Evolutionary conservation across 2,329 filamentous ascomycete species (phyloP), one percentile per base, ranked within the genome.

Genomic region (Botrytis tulipae): DNA sequence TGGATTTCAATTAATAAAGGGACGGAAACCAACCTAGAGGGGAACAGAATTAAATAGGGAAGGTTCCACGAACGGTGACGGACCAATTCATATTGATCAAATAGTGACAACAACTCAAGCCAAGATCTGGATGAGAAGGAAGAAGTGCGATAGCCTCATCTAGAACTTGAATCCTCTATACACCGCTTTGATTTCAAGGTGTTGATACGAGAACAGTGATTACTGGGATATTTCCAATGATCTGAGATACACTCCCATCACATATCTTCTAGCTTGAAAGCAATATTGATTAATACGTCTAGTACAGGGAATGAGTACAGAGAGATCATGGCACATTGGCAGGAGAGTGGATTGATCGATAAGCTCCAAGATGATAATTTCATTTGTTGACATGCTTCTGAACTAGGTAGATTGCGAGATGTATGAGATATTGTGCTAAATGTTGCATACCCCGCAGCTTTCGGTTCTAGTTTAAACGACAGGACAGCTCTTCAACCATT

Each of bases 371-470:
- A 57, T 57, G 18, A 69, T 57, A 42, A 68, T 57, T 68, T 57
- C 48, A 57, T 69, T 68, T 69, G 37, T 69, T 32, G 40, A 44
- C 32, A 57, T 25, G 66, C 29, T 59, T 57, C 35, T 42, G 4
- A 37, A 32, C 18, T 25, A 57, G 66, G 66, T 57, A 67, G 35
- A 40, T n/a, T 67, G 46, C 65, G 16, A 67, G 46, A 57, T 68
- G 65, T 54, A 67, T 68, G 46, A 46, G 65, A 68, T 54, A 68
- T 35, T 57, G 37, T 29, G 40, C 66, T 57, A 18, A 60, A 69
- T 57, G 54, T 69, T 72, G 71, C 71, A 61, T 72, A 72, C 71
- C 71, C 71, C 71, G 71, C 71, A 72, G 66, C 48, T 59, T 60
- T 69, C 66, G 66, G n/a, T 69, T 69, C 66, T 60, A 65, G 16